phyloP scores from a whole-genome alignment of 805 yeast species.

The Saccharomycopsis microspora region DNA sequence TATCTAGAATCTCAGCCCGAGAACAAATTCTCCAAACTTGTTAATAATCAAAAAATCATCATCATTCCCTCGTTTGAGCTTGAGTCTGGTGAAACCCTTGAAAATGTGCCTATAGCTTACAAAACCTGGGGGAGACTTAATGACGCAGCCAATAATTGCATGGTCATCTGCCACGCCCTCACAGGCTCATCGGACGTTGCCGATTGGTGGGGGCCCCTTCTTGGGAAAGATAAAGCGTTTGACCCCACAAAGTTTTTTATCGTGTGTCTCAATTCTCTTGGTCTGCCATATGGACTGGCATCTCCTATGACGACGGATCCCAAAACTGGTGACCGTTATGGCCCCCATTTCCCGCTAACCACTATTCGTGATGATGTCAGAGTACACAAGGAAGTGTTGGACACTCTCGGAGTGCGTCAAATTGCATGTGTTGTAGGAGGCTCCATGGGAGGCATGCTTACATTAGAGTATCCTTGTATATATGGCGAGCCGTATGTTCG shows the following conservation, averaged over 20 bases:
- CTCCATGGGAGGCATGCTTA: constrained; percentile 98
- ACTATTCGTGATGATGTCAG: constrained; percentile 89
- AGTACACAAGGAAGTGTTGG: constrained; percentile 67
- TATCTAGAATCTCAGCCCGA: constrained; percentile 33
- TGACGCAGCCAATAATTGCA: constrained; percentile 54
- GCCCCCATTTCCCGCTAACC: constrained; percentile 90
- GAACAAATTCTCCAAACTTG: constrained; percentile 63
- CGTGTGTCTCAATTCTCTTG: constrained; percentile 83
- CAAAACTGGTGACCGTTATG: constrained; percentile 66
- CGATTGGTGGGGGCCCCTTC: constrained; percentile 98
- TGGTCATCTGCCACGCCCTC: constrained; percentile 91
- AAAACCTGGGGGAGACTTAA: constrained; percentile 92
- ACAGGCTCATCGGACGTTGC: constrained; percentile 92
- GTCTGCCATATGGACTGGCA: constrained; percentile 93
- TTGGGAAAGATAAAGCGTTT: constrained; percentile 79
- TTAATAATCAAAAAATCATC: constrained; percentile 66
- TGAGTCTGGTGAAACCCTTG: constrained; percentile 71
- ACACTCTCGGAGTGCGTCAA: constrained; percentile 64
- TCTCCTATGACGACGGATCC: constrained; percentile 81
- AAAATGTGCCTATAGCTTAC: constrained; percentile 82
- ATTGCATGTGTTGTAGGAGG: constrained; percentile 90
- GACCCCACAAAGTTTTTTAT: constrained; percentile 84
- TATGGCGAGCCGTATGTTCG: constrained; percentile 56
- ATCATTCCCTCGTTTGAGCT: constrained; percentile 63
- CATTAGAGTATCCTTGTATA: constrained; percentile 69